Evolutionary conservation across 202 grass and related monocot species (phyloP).

Genomic region (Panicum virgatum): DNA sequence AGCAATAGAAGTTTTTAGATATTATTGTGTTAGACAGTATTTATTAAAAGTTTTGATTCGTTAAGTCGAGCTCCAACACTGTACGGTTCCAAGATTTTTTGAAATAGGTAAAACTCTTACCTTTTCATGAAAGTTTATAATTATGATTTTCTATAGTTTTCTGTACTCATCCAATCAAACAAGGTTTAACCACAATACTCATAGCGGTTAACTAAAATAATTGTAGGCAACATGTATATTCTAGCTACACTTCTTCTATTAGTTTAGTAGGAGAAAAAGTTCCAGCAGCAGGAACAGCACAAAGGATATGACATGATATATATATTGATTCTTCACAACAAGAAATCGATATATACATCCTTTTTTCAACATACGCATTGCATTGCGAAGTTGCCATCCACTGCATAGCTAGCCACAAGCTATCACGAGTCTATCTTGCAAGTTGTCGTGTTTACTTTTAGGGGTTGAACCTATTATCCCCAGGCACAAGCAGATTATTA

Average conservation of each 20-base stretch:
- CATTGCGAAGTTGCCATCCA: background rate
- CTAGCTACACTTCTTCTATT: background rate
- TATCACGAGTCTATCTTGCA: background rate
- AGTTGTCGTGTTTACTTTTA: background rate
- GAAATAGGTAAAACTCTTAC: background rate
- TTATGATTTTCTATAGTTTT: background rate
- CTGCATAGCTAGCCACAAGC: background rate
- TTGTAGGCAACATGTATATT: background rate
- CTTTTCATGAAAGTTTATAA: background rate
- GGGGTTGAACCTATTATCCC: background rate
- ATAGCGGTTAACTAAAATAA: background rate
- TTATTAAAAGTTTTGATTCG: background rate
- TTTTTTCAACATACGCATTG: background rate
- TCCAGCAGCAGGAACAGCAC: background rate
- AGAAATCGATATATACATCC: background rate
- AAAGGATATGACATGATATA: background rate
- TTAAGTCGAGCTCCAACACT: too few species aligned
- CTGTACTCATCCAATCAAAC: background rate
- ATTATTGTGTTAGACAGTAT: background rate
- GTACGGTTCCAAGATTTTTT: background rate
- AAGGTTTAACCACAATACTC: background rate
- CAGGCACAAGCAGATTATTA: background rate
- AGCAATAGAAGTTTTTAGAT: background rate
- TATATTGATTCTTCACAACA: background rate
- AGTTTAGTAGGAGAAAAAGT: background rate